Evolutionary conservation across 2,329 filamentous ascomycete genomes (phyloP).

Genomic region (Nemania diffusa): DNA sequence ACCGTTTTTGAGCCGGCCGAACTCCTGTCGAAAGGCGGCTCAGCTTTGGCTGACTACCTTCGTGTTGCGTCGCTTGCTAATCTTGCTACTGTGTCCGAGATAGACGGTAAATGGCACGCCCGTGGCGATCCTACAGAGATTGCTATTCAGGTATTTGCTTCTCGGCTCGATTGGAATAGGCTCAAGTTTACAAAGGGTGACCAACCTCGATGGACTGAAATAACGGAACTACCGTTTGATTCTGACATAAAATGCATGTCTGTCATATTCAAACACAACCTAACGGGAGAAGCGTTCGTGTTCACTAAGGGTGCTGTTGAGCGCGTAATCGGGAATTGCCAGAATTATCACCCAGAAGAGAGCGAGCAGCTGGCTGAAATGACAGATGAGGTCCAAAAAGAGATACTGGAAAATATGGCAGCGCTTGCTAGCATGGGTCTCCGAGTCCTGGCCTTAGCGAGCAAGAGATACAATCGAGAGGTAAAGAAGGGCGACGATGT

Average conservation of each 20-base stretch:
- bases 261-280: slow-evolving; percentile 66
- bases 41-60: slow-evolving; percentile 63
- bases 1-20: slow-evolving; percentile 44
- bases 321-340: slow-evolving; percentile 71
- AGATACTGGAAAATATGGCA: slow-evolving; percentile 71
- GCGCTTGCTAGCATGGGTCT: slow-evolving; percentile 66
- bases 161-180: slow-evolving; percentile 71
- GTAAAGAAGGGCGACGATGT: slow-evolving; percentile 58
- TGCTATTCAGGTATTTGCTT: slow-evolving; percentile 76
- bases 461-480: slow-evolving; percentile 55
- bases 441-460: slow-evolving; percentile 73
- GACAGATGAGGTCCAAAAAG: slow-evolving; percentile 59
- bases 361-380: slow-evolving; percentile 52
- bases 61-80: slow-evolving; percentile 68
- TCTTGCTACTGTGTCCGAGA: slow-evolving; percentile 60
- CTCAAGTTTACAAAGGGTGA: slow-evolving; percentile 61
- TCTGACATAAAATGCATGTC: slow-evolving; percentile 80
- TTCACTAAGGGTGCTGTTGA: slow-evolving; percentile 76
- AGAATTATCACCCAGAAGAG: slow-evolving; percentile 53
- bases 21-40: slow-evolving; percentile 56
- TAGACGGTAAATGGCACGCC: slow-evolving; percentile 64
- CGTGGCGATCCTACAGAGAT: slow-evolving; percentile 76
- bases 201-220: slow-evolving; percentile 62
- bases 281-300: slow-evolving; percentile 46
- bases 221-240: slow-evolving; percentile 76